Evolutionary conservation across 2,329 filamentous ascomycete species (phyloP).

Genomic region (Cytospora mali): DNA sequence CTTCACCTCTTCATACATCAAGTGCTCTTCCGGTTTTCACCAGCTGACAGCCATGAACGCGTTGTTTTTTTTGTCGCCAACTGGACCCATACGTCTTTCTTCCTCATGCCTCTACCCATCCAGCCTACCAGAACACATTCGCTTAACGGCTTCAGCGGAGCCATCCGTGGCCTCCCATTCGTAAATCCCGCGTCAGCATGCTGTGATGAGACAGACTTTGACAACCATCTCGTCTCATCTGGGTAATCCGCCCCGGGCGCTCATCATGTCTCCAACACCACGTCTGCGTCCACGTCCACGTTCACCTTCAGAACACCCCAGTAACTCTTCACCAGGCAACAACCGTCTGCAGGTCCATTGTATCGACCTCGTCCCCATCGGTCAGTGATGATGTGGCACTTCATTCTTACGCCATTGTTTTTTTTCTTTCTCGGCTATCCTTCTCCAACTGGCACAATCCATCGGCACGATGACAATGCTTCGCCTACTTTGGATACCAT

Average conservation of each 20-base stretch:
- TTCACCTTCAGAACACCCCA: background rate
- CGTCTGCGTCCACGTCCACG: background rate
- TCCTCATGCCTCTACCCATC: background rate
- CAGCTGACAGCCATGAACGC: too few relatives aligned
- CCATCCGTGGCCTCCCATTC: slow-evolving; percentile 15
- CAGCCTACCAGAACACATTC: slow-evolving; percentile 1
- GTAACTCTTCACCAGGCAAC: background rate
- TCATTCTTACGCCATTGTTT: background rate
- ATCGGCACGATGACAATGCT: background rate
- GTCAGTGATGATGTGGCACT: background rate
- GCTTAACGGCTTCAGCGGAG: slow-evolving; percentile 11
- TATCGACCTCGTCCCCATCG: background rate
- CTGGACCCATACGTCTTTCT: too few relatives aligned
- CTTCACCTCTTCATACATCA: too few relatives aligned
- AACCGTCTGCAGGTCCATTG: background rate
- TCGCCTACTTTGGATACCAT: background rate
- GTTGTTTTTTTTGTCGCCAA: too few relatives aligned
- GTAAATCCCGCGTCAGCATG: background rate
- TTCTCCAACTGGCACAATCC: background rate
- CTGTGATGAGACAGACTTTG: too few relatives aligned
- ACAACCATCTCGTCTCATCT: too few relatives aligned
- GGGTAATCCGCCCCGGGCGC: too few relatives aligned
- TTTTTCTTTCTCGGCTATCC: background rate
- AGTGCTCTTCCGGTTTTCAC: too few relatives aligned
- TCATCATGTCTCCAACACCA: too few relatives aligned